Evolutionary conservation across 1,284 basidiomycete species (phyloP), one percentile per base, ranked within the genome.

Genomic region (Clitocybe nebularis): DNA sequence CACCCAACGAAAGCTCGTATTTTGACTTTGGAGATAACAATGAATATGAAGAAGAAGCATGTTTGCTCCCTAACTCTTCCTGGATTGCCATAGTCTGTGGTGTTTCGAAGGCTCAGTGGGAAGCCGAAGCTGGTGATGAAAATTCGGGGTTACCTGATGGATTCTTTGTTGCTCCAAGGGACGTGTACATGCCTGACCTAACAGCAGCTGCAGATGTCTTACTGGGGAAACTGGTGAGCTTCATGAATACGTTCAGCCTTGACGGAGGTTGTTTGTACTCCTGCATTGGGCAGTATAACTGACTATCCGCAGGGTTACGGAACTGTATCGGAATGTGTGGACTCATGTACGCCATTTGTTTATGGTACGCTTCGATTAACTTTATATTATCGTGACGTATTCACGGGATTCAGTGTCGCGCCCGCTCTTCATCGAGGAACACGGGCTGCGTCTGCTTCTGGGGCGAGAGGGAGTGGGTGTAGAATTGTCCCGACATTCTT

Each of bases 81-180:
- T 89, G 86, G 86, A 85, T 89, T 45, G 85, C 84, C 2, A 70
- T 89, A 42, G 79, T 89, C 4, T 89, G 86, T 54, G 85, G 86
- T 8, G 76, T 83, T 22, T 72, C 80, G 28, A 77, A 77, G 50
- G 75, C 76, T 40, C 76, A 79, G 63, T 78, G 71, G 61, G 59
- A 54, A 38, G 61, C 59, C 21, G 61, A 67, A 21, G 66, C 68
- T 35, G 67, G 66, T 29, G 67, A 66, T 9, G 57, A 56, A 21
- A 60, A 64, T 34, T 54, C 56, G 11, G 68, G 67, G 30, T 58
- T 88, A 9, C 86, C 86, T 0, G 73, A 78, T 14, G 71, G 72
- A n/a, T 87, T 89, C 62, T 89, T 76, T 54, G 74, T 87, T 30
- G 84, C 84, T 4, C 84, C 84, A 23, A 72, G 68, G 59, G 77